These are phyloP conservation scores for Mycena belliarum DNA, from an alignment of 768 basidiomycete genomes.

Conservation along the genomic window DNA sequence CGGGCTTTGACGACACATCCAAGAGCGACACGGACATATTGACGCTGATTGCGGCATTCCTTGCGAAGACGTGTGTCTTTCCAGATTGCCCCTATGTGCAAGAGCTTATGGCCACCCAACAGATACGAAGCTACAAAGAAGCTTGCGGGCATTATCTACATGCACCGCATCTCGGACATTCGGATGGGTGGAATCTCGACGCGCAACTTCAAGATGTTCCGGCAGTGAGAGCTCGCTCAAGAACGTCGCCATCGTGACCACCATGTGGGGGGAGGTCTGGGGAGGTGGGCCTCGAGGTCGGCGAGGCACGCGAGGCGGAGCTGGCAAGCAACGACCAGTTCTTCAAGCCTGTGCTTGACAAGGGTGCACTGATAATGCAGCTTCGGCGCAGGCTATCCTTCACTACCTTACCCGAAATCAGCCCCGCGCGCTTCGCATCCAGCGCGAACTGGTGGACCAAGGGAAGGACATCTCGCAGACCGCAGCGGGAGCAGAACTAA, in stretches of 20 bases:
- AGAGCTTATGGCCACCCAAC: background rate
- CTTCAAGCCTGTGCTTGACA: slow-evolving; percentile 45
- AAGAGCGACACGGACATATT: slow-evolving; percentile 49
- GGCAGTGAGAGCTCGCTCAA: slow-evolving; percentile 44
- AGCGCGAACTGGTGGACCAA: slow-evolving; percentile 55
- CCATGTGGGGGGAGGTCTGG: slow-evolving; percentile 54
- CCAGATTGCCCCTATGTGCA: background rate
- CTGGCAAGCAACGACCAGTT: slow-evolving; percentile 37
- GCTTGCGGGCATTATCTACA: slow-evolving; percentile 52
- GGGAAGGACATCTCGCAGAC: slow-evolving; percentile 51
- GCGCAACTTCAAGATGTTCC: slow-evolving; percentile 53
- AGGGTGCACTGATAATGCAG: slow-evolving; percentile 38
- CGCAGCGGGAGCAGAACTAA: slow-evolving; percentile 53
- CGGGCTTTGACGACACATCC: slow-evolving; percentile 59
- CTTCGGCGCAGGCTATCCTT: slow-evolving; percentile 45
- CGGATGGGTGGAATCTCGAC: slow-evolving; percentile 47
- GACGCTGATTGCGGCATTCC: slow-evolving; percentile 48
- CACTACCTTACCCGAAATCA: slow-evolving; percentile 40
- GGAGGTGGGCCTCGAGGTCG: slow-evolving; percentile 38
- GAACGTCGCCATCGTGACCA: slow-evolving; percentile 55
- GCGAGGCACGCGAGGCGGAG: slow-evolving; percentile 39
- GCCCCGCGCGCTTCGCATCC: slow-evolving; percentile 51
- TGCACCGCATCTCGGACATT: slow-evolving; percentile 39
- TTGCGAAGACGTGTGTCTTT: slow-evolving; percentile 33
- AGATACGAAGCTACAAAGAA: slow-evolving; percentile 38